phyloP scores from a whole-genome alignment of 1,284 basidiomycete species.

The Marasmius sp. region DNA sequence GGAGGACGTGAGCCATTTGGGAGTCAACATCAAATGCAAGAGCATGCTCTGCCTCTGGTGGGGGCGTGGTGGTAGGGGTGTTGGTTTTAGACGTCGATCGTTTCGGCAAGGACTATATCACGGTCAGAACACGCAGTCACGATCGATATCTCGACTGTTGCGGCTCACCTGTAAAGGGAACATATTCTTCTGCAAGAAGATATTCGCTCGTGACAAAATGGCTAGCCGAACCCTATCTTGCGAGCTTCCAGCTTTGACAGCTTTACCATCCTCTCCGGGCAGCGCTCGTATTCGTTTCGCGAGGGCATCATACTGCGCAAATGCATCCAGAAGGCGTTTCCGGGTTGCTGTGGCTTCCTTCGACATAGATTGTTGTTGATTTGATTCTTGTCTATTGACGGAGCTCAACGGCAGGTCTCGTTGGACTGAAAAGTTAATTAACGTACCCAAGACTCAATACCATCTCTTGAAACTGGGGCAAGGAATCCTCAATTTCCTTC shows the following conservation, averaged over 20 bases:
- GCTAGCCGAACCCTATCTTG: constrained; percentile 86
- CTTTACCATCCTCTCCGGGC: constrained; percentile 39
- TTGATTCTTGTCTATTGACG: background rate
- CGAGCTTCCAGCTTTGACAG: constrained; percentile 57
- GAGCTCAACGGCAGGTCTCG: background rate
- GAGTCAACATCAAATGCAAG: constrained; percentile 57
- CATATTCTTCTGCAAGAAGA: constrained; percentile 90
- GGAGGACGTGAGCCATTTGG: constrained; percentile 68
- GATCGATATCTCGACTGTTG: constrained; percentile 43
- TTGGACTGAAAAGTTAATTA: constrained; percentile 35
- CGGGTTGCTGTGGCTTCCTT: constrained; percentile 71
- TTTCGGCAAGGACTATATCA: background rate
- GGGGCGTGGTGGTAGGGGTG: background rate
- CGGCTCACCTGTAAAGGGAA: constrained; percentile 54
- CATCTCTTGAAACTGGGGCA: constrained; percentile 52
- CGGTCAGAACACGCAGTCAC: background rate
- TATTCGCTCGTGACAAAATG: constrained; percentile 73
- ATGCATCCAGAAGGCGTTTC: constrained; percentile 80
- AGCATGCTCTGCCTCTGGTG: constrained; percentile 16
- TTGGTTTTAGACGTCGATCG: background rate
- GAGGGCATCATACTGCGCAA: constrained; percentile 86
- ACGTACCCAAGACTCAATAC: constrained; percentile 49
- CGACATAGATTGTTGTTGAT: constrained; percentile 50
- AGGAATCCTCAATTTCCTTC: constrained; percentile 48
- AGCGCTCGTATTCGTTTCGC: constrained; percentile 82